These are phyloP conservation scores for Tuber indicum DNA, from an alignment of 495 filamentous ascomycete species.

Conservation along the genomic window DNA sequence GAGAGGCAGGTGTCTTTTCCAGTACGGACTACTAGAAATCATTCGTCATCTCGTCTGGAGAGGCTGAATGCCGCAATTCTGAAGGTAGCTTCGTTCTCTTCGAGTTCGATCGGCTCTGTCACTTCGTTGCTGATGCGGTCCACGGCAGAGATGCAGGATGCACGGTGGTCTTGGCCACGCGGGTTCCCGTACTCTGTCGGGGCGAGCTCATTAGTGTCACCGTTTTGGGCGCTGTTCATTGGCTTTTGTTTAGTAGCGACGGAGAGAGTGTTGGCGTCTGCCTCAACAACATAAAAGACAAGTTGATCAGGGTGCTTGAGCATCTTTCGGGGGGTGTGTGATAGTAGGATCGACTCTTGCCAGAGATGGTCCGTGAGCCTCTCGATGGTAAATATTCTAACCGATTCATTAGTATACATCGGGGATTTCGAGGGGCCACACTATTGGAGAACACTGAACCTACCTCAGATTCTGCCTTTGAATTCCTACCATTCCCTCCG, in stretches of 20 bases:
- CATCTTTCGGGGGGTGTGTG: constrained; percentile 82
- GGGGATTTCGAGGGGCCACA: constrained; percentile 15
- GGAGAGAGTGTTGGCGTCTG: constrained; percentile 82
- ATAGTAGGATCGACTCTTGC: constrained; percentile 79
- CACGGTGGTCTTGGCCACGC: constrained; percentile 75
- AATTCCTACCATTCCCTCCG: constrained; percentile 93
- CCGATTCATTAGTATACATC: neutral
- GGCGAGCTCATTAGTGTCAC: constrained; percentile 54
- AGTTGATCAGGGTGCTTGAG: constrained; percentile 81
- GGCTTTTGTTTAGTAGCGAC: constrained; percentile 63
- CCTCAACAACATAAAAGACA: constrained; percentile 86
- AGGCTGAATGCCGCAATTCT: constrained; percentile 79
- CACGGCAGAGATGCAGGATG: constrained; percentile 83
- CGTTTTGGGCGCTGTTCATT: too few relatives aligned
- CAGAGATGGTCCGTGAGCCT: constrained; percentile 78
- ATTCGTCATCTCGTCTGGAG: constrained; percentile 77
- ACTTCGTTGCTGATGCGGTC: constrained; percentile 75
- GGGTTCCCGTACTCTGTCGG: constrained; percentile 88
- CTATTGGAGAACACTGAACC: constrained; percentile 9
- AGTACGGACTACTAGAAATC: constrained; percentile 86
- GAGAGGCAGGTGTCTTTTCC: constrained; percentile 78
- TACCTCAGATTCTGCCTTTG: constrained; percentile 67
- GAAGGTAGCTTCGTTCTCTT: constrained; percentile 85
- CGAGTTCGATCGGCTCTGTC: constrained; percentile 68
- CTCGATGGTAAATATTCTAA: constrained; percentile 78